Evolutionary conservation across 1,284 basidiomycete genomes (phyloP), one percentile per base, ranked within the genome.

Genomic region (Jaminaea rosea): DNA sequence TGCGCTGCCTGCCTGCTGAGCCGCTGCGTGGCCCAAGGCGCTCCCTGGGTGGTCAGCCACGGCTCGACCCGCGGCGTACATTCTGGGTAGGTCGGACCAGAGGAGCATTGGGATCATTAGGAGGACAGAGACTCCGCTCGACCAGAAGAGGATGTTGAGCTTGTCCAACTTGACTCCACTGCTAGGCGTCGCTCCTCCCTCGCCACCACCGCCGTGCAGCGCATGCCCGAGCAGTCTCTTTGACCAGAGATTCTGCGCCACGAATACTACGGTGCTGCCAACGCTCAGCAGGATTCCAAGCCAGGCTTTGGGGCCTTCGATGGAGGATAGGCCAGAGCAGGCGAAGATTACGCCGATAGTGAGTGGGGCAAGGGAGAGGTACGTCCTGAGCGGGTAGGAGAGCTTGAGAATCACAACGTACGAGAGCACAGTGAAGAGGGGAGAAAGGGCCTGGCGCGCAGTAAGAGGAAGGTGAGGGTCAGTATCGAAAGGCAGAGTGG

Each of bases 171-270:
- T 90, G 73, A 50, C 54, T 4, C 39, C 51, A n/a, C n/a, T n/a
- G n/a, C n/a, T n/a, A n/a, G n/a, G n/a, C 11, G 11, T 17, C 19
- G 10, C 13, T n/a, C 37, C 24, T 37, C 29, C 32, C 21, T 31
- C 34, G 28, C 24, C 13, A 4, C 41, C 51, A 24, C 70, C 67
- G 46, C 71, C 66, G 5, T n/a, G 11, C 11, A 42, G 17, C 13
- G 39, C 39, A 24, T 42, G 39, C 4, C 91, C 91, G 80, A 99
- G 85, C 56, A 98, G 84, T 79, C 96, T 97, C 77, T 99, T 99
- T 81, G 93, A 94, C 76, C 93, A 96, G 67, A 99, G 97, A 77
- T 98, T 98, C 62, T 92, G 92, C 55, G 87, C 88, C 47, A 99
- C 94, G 73, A 98, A 97, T 61, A 99, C 84, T 55, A 97, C 76